Base-by-base conservation (phyloP, 768 basidiomycete species). In the Paxillus involutus region DNA sequence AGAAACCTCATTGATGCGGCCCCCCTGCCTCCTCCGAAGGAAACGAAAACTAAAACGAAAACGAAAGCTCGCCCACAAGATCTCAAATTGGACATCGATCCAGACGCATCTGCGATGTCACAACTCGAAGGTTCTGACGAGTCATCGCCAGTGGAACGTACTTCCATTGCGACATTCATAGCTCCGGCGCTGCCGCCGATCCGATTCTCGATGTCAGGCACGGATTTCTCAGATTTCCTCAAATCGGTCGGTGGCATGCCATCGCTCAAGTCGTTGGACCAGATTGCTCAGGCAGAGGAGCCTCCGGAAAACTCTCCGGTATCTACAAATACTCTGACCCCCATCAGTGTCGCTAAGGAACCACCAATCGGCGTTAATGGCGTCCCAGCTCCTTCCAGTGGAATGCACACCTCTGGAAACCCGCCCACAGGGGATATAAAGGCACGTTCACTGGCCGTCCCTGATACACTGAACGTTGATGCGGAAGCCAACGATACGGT, bases 111-210 rank as follows among this genome's bases (percentile, higher is more conserved):
- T 24, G 41, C 45, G 17, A 6, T 61, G 17, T 59, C 63, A 10
- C 72, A 76, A 30, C 51, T 63, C 11, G 76, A 78, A 47, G 69
- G 69, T 47, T 77, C 75, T 3, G 79, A 81, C 19, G 87, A 88
- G 59, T 81, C 82, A 11, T 81, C 83, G 2, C 81, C 84, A 0
- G 81, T 89, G 30, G 82, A 89, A 64, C 80, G 78, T 41, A 83
- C 80, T 11, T 85, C 86, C 8, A 81, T 80, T 61, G 76, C 88
- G 6, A 91, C 91, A 17, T 89, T 88, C 67, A 90, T 92, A 46
- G 89, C 91, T 0, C 93, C 94, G 37, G 89, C 91, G 3, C 75
- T 94, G 29, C 93, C 93, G 3, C 91, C 91, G 0, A 94, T 96
- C 63, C 84, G 91, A n/a, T 88, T 96, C 68, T 95, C 94, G 14